These are phyloP conservation scores for Rhizoclosmatium globosum DNA, from an alignment of 192 early-diverging fungal species.

Conservation along the genomic window DNA sequence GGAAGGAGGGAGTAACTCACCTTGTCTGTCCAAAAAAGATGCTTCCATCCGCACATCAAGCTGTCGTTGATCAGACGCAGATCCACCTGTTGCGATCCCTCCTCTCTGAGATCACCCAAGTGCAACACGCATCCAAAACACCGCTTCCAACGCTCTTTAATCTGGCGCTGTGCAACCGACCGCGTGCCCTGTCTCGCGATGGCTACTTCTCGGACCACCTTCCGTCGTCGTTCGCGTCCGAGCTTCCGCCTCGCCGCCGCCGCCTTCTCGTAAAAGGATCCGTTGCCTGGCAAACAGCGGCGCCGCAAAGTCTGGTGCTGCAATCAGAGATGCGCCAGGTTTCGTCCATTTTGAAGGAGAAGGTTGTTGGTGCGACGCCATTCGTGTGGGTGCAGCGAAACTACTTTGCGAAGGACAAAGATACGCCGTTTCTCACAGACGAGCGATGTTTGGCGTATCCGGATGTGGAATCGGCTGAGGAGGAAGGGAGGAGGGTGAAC, in stretches of 20 bases:
- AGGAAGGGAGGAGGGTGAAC: too few relatives aligned
- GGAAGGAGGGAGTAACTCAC: too few relatives aligned
- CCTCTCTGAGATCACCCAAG: neutral
- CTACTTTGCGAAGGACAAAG: neutral
- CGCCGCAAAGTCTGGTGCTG: neutral
- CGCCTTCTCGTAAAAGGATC: neutral
- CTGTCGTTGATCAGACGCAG: neutral
- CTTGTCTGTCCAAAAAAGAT: too few relatives aligned
- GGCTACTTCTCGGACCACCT: slow-evolving; percentile 9
- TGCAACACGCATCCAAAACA: neutral
- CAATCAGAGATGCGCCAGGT: neutral
- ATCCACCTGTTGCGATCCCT: neutral
- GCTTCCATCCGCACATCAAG: neutral
- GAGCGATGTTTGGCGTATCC: neutral
- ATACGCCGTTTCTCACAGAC: neutral
- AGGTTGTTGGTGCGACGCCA: neutral
- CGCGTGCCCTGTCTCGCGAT: neutral
- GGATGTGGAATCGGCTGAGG: neutral
- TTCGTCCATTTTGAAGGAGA: neutral
- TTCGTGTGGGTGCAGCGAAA: slow-evolving; percentile 7
- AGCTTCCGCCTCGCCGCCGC: neutral
- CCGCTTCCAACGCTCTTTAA: neutral
- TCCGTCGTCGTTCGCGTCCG: neutral
- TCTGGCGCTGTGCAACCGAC: neutral
- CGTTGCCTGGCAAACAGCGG: neutral